Percentiles rank a stretch among this genome's conserved stretches.
These are phyloP conservation scores for Colletotrichum truncatum DNA, from an alignment of 2,329 filamentous ascomycete species.

Conservation along the genomic window DNA sequence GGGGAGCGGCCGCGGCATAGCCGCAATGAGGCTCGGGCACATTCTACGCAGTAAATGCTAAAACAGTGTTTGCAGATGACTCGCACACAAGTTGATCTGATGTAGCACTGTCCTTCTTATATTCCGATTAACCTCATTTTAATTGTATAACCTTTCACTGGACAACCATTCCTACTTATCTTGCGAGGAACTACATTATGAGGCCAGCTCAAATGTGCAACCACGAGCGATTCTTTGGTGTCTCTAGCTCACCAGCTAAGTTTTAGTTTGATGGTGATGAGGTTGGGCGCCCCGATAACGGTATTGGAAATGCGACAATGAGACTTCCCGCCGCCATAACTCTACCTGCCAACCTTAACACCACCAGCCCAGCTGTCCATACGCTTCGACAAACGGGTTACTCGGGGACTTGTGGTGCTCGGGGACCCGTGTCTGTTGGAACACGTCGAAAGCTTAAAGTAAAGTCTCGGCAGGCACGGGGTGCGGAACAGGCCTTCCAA, in stretches of 20 bases:
- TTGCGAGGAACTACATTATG: no score
- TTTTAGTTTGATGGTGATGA: no score
- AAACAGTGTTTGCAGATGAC: not conserved
- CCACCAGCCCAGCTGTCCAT: not conserved
- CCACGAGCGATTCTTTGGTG: no score
- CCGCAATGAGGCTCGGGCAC: conserved; percentile 1
- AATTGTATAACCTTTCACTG: no score
- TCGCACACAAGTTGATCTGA: not conserved
- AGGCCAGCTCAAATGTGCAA: no score
- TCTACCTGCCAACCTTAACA: not conserved
- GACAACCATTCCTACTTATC: no score
- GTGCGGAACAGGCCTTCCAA: not conserved
- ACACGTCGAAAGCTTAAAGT: not conserved
- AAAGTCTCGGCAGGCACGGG: not conserved
- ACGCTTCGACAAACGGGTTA: not conserved
- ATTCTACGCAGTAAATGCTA: no score
- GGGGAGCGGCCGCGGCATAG: not conserved
- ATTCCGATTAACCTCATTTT: no score
- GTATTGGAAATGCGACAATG: not conserved
- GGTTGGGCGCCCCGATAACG: not conserved
- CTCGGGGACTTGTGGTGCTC: not conserved
- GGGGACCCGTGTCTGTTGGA: not conserved
- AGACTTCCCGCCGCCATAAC: not conserved
- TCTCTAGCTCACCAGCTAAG: no score
- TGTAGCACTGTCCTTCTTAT: no score